These are phyloP conservation scores for Curvularia sp. DNA, from an alignment of 2,329 filamentous ascomycete genomes.

Conservation along the genomic window DNA sequence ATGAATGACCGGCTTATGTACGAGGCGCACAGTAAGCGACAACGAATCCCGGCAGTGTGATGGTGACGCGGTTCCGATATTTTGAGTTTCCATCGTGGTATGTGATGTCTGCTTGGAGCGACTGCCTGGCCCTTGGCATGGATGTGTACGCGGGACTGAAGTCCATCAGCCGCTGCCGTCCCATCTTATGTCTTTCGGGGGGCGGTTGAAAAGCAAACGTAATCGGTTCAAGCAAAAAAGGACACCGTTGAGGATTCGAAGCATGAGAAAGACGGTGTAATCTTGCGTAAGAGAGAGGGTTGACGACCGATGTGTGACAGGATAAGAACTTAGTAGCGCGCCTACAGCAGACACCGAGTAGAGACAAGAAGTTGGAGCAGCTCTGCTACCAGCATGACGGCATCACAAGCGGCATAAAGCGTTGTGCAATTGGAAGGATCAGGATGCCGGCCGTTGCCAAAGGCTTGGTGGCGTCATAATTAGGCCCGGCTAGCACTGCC, in stretches of 20 bases:
- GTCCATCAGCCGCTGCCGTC: neutral
- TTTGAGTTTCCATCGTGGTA: neutral
- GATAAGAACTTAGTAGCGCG: neutral
- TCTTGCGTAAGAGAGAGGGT: constrained; percentile 7
- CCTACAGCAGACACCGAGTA: constrained; percentile 1
- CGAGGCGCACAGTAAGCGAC: constrained; percentile 1
- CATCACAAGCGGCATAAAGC: constrained; percentile 4
- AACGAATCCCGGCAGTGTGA: neutral
- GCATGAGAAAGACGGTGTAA: constrained; percentile 5
- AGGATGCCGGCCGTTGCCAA: neutral
- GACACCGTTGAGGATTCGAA: neutral
- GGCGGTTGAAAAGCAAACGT: neutral
- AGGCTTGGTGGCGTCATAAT: constrained; percentile 13
- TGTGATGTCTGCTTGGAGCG: neutral
- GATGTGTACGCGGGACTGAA: neutral
- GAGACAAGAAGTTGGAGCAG: neutral
- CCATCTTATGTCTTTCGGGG: neutral
- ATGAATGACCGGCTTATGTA: neutral
- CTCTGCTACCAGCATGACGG: neutral
- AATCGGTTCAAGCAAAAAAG: neutral
- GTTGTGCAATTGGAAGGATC: constrained; percentile 9
- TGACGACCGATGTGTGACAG: constrained; percentile 4
- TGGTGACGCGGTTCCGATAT: neutral
- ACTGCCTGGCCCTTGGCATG: neutral
- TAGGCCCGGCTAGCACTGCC: constrained; percentile 14